Conservation (phyloP, 2,329 filamentous ascomycete genomes). For the Fusarium verrucosum region DNA sequence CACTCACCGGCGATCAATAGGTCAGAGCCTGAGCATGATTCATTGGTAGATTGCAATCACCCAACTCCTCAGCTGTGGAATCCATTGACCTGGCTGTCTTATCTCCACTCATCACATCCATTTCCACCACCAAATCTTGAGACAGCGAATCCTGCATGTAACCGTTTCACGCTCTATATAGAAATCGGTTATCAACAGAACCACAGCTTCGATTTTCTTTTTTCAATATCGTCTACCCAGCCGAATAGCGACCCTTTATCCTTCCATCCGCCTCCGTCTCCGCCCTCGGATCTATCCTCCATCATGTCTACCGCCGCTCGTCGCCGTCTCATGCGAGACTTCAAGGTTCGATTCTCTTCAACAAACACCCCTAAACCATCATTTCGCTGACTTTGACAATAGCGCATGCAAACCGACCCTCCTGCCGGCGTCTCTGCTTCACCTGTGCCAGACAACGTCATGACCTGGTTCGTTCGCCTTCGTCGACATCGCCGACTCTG, state of each 20-base stretch:
- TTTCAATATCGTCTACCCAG: not conserved
- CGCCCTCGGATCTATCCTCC: conserved; percentile 20
- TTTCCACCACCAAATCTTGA: conserved; percentile 21
- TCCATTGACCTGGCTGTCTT: conserved; percentile 41
- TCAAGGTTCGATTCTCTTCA: conserved; percentile 76
- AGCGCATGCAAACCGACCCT: conserved; percentile 99
- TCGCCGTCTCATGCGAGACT: conserved; percentile 97
- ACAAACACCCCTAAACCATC: not conserved
- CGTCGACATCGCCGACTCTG: not conserved
- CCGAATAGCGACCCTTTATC: not conserved
- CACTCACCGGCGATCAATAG: conserved; percentile 14
- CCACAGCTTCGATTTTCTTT: not conserved
- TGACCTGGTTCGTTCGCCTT: conserved; percentile 80
- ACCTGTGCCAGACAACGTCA: conserved; percentile 94
- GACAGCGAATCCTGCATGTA: conserved; percentile 21
- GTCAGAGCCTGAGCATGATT: conserved; percentile 5
- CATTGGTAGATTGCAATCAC: conserved; percentile 39
- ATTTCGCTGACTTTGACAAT: conserved; percentile 28
- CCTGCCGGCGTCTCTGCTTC: conserved; percentile 96
- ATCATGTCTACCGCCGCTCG: conserved; percentile 88
- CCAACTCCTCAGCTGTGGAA: conserved; percentile 27
- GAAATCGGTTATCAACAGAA: not conserved
- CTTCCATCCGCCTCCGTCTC: not conserved
- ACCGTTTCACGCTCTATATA: not conserved
- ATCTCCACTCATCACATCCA: conserved; percentile 33